Conservation (phyloP, 352 stramenopile species). For the Globisporangium sylvaticum region DNA sequence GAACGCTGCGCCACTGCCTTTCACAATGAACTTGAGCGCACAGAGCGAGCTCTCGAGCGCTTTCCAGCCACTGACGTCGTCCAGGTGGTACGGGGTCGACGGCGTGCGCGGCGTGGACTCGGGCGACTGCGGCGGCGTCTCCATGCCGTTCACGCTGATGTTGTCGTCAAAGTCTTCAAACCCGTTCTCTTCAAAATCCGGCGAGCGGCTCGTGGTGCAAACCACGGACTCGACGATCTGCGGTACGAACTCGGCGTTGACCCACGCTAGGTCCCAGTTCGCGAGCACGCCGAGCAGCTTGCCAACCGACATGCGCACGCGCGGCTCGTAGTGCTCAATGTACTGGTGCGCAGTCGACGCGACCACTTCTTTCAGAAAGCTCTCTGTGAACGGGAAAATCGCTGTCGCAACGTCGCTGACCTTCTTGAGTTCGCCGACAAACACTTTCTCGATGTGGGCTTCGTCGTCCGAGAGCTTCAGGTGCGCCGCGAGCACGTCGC, state of each 20-base stretch:
- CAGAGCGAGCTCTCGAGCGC: conserved; percentile 91
- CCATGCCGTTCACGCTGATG: conserved; percentile 75
- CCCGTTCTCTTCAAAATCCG: conserved; percentile 75
- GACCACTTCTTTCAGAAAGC: conserved; percentile 45
- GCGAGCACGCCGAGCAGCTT: conserved; percentile 69
- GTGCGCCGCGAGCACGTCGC: conserved; percentile 40
- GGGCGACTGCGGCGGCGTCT: conserved; percentile 57
- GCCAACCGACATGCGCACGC: conserved; percentile 76
- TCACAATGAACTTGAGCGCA: conserved; percentile 83
- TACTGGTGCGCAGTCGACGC: conserved; percentile 38
- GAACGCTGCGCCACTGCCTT: conserved; percentile 72
- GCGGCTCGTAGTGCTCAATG: conserved; percentile 85
- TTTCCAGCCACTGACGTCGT: conserved; percentile 97
- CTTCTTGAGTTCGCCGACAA: conserved; percentile 13
- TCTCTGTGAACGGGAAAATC: conserved; percentile 30
- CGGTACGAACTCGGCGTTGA: conserved; percentile 57
- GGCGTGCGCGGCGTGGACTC: conserved; percentile 63
- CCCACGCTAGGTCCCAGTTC: conserved; percentile 48
- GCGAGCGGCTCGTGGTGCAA: conserved; percentile 67
- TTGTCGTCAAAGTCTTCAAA: conserved; percentile 80
- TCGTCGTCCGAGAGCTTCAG: conserved; percentile 28
- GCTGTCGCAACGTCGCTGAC: conserved; percentile 19
- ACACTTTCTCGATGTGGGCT: conserved; percentile 27
- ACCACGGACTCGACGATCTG: conserved; percentile 77
- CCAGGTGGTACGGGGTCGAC: conserved; percentile 81